Base-by-base conservation (phyloP, 192 early-diverging fungal genomes). In the Linnemannia elongata region DNA sequence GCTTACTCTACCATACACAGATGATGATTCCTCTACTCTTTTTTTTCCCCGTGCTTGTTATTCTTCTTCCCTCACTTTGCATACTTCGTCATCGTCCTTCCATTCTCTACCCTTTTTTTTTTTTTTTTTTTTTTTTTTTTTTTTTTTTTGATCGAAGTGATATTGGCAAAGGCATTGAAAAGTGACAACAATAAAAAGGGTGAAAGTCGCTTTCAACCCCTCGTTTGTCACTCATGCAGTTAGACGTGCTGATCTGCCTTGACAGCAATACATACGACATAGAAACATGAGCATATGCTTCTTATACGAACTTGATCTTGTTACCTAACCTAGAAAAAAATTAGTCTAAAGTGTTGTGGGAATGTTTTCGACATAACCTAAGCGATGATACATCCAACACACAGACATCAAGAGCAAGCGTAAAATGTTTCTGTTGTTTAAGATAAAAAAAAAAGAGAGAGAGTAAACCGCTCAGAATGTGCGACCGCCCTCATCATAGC, bases 401-500 rank as follows among this genome's bases (percentile, higher is more conserved):
- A 45, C 10, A 45, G 44, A 12, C 44, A 0, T 13, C 44, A 45
- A 45, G 33, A 33, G 69, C 15, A 33, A 15, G 20, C 33, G 1
- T 41, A 6, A 9, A 4, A 44, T 45, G 13, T 52, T 52, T 20
- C 22, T 20, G 0, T 52, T 22, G 5, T 52, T 66, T 33, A 4
- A 41, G 1, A 22, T 30, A 24, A n/a, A 47, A 52, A 44, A 66
- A 44, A 76, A 82, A 49, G 7, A 63, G 45, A 42, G 45, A 42
- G 36, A 83, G 82, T 77, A 42, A 72, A 82, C 77, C 82, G 77
- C 82, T 83, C 82, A 83, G 82, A 83, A 83, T 83, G 82, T 77
- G 76, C 82, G 82, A 78, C 76, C 82, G 82, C 82, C 82, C 82
- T 83, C 82, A 83, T 83, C 82, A 78, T 83, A 54, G 76, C 76